Percentiles rank a stretch among this genome's conserved stretches.
phyloP scores from a whole-genome alignment of 2,329 filamentous ascomycete species.

The Fusarium subtropicale region DNA sequence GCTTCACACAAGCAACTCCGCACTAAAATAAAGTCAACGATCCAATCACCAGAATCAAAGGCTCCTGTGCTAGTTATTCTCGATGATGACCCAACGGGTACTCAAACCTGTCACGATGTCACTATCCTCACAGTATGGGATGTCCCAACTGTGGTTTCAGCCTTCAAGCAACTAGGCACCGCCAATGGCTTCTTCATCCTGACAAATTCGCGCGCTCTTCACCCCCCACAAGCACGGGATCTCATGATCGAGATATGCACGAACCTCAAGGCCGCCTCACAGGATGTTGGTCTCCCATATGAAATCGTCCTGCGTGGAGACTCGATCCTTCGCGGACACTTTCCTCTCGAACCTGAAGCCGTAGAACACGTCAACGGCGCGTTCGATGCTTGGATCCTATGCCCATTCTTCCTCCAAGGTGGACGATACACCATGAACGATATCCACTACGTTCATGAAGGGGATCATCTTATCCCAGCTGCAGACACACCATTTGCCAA shows the following conservation, averaged over 20 bases:
- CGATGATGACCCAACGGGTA: constrained; percentile 25
- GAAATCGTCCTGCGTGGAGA: constrained; percentile 69
- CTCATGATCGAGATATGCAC: constrained; percentile 64
- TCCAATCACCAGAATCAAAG: accelerated
- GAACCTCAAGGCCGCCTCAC: constrained; percentile 60
- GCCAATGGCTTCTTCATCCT: constrained; percentile 24
- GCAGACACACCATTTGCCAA: constrained; percentile 66
- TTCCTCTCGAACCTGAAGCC: constrained; percentile 66
- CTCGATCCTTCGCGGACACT: constrained; percentile 67
- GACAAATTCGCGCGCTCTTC: constrained; percentile 58
- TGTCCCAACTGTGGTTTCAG: neutral
- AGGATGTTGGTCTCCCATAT: constrained; percentile 54
- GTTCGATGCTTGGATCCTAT: constrained; percentile 65
- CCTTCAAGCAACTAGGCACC: neutral
- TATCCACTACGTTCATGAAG: constrained; percentile 68
- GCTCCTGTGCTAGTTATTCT: neutral
- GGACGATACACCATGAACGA: constrained; percentile 68
- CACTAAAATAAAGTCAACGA: neutral
- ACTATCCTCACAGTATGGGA: constrained; percentile 19
- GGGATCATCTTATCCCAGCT: constrained; percentile 55
- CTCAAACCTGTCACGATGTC: constrained; percentile 20
- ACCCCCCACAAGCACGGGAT: constrained; percentile 58
- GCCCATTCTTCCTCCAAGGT: constrained; percentile 70
- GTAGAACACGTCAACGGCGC: constrained; percentile 62
- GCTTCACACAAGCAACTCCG: neutral